Evolutionary conservation across 2,329 filamentous ascomycete genomes (phyloP), one percentile per base, ranked within the genome.

Genomic region (Colletotrichum truncatum): DNA sequence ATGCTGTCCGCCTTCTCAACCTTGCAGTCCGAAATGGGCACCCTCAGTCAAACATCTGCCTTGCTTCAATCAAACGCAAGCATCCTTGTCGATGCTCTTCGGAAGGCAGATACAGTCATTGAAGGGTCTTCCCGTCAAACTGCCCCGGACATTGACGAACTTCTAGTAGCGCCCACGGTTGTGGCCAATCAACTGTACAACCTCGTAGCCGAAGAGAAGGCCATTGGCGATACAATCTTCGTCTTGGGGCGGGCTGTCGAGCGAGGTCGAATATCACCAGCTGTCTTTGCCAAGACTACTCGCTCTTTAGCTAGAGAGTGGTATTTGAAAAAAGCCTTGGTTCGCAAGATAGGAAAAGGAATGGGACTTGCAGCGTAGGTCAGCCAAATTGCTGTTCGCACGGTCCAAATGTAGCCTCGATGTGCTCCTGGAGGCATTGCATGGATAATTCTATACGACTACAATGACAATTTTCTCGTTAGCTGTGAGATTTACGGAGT

Each of bases 181-280:
- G 96, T 98, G 4, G 93, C 92, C 0, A 94, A 95, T 69, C 96
- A 99, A 81, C 81, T 99, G 21, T 99, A 98, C 78, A 89, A 90
- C 49, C 83, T 97, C 2, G 93, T 94, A 26, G 93, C 94, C 1
- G 96, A 99, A 75, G 95, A 98, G 79, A 86, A 91, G 69, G 94
- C 92, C 3, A 86, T 97, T 49, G 91, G 91, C 30, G 95, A 98
- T 75, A 92, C 93, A 3, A 89, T 98, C 68, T 97, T 96, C 73
- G 90, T 94, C 67, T 82, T 97, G 12, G 91, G 91, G 1, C 82
- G 90, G 60, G 93, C 90, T 1, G 85, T 95, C 18, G 92, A 95
- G 76, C 84, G 85, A 55, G 93, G 93, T 4, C 83, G 91, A 57
- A 85, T 96, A 23, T 85, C 85, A 10, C 87, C 91, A 5, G 85